phyloP scores from a whole-genome alignment of 768 basidiomycete genomes.

The Lentinula sp. region DNA sequence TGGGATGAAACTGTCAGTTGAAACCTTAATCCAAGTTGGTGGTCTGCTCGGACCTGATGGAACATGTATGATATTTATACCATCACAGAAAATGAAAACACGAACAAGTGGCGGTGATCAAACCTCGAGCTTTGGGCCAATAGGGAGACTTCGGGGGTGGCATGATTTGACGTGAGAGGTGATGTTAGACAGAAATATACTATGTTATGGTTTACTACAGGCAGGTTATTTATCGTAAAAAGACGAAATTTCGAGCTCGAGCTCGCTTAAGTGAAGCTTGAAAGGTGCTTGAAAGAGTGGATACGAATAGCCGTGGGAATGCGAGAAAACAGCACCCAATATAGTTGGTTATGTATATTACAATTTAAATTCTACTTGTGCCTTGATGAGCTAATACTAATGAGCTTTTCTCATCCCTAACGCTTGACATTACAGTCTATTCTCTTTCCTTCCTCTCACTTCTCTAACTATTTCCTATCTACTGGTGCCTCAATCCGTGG shows the following conservation, averaged over 20 bases:
- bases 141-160: neutral
- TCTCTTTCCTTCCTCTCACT: neutral
- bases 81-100: neutral
- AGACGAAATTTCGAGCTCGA: neutral
- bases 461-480: neutral
- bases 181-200: neutral
- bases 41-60: neutral
- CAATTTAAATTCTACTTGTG: neutral
- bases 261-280: neutral
- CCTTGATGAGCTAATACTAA: neutral
- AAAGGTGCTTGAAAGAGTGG: neutral
- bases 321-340: too few species aligned
- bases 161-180: neutral
- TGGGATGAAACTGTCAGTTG: too few species aligned
- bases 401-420: neutral
- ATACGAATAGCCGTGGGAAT: neutral
- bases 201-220: too few species aligned
- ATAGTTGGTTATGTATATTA: too few species aligned
- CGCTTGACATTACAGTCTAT: neutral
- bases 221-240: too few species aligned
- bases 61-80: neutral
- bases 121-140: neutral
- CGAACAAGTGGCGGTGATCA: neutral
- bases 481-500: neutral
- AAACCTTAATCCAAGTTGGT: too few species aligned